These are phyloP conservation scores for Conoideocrella luteorostrata DNA, from an alignment of 2,329 filamentous ascomycete genomes.

Conservation along the genomic window DNA sequence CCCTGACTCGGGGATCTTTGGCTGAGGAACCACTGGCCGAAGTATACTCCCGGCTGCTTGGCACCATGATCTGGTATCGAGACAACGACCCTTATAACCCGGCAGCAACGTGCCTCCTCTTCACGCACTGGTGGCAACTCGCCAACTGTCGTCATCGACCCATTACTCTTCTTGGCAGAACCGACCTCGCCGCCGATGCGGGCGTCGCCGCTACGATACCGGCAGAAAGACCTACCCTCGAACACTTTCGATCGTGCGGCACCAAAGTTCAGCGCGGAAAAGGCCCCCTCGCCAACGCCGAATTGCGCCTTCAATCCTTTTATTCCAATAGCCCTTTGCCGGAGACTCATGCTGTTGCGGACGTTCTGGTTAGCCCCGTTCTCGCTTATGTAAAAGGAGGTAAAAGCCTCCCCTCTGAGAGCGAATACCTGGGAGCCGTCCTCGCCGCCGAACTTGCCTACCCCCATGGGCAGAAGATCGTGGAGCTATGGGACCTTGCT, in stretches of 20 bases:
- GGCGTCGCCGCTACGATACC: conserved; percentile 4
- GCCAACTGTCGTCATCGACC: conserved; percentile 8
- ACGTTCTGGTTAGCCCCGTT: not conserved
- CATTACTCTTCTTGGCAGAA: conserved; percentile 7
- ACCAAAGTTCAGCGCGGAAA: too few species aligned
- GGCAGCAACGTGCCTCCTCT: conserved; percentile 7
- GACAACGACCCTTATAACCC: conserved; percentile 9
- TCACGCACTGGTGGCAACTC: conserved; percentile 12
- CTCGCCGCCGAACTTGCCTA: not conserved
- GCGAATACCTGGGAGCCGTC: conserved; percentile 1
- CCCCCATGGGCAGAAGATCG: conserved; percentile 7
- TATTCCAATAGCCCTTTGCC: too few species aligned
- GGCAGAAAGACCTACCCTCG: too few species aligned
- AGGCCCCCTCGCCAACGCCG: not conserved
- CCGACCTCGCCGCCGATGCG: too few species aligned
- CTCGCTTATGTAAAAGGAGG: not conserved
- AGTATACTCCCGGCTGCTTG: conserved; percentile 7
- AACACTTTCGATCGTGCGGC: too few species aligned
- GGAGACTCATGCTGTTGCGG: too few species aligned
- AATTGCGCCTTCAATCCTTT: not conserved
- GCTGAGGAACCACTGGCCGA: not conserved
- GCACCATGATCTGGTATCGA: conserved; percentile 4
- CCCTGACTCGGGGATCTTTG: conserved; percentile 5
- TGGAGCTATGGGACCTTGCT: conserved; percentile 6
- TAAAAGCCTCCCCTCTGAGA: not conserved